A percentile compares a stretch with the other conserved stretches of the same genome.
Evolutionary conservation across 441 rosid species (phyloP).

Genomic region (Biscutella auriculata): DNA sequence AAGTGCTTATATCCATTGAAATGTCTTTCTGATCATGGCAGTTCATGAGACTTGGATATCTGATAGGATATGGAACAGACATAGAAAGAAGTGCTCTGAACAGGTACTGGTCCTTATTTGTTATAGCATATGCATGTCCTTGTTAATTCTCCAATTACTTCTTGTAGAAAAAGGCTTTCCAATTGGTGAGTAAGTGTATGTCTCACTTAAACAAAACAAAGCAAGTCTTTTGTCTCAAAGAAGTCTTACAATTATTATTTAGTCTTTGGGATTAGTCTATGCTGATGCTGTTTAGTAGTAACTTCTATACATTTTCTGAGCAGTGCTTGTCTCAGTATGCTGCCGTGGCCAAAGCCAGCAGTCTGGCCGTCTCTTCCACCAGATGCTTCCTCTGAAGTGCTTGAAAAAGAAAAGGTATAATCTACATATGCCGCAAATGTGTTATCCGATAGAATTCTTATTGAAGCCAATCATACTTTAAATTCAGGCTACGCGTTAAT

Average conservation of each 20-base stretch:
- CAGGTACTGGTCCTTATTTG: conserved; percentile 39
- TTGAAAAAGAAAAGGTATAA: conserved; percentile 91
- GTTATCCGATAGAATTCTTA: conserved; percentile 5
- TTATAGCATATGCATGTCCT: not conserved
- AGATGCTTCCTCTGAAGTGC: conserved; percentile 75
- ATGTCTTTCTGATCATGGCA: conserved; percentile 35
- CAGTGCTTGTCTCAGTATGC: conserved; percentile 98
- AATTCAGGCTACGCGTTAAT: not conserved
- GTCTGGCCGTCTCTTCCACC: conserved; percentile 91
- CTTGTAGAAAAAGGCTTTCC: not conserved
- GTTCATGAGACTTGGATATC: conserved; percentile 96
- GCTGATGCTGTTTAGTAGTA: conserved; percentile 10
- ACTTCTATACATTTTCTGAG: conserved; percentile 20
- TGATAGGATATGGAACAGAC: conserved; percentile 83
- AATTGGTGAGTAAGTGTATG: conserved; percentile 2
- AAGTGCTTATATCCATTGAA: conserved; percentile 4
- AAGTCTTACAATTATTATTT: not conserved
- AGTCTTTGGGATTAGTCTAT: conserved; percentile 7
- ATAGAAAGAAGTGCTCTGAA: conserved; percentile 91
- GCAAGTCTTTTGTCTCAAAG: not conserved
- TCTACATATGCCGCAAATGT: conserved; percentile 13
- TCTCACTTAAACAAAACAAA: conserved; percentile 4
- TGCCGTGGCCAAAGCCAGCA: conserved; percentile 95
- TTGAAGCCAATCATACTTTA: not conserved
- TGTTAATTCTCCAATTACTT: not conserved